Conservation (phyloP, 345 rosid species). For the Eucalyptus sideroxylon region DNA sequence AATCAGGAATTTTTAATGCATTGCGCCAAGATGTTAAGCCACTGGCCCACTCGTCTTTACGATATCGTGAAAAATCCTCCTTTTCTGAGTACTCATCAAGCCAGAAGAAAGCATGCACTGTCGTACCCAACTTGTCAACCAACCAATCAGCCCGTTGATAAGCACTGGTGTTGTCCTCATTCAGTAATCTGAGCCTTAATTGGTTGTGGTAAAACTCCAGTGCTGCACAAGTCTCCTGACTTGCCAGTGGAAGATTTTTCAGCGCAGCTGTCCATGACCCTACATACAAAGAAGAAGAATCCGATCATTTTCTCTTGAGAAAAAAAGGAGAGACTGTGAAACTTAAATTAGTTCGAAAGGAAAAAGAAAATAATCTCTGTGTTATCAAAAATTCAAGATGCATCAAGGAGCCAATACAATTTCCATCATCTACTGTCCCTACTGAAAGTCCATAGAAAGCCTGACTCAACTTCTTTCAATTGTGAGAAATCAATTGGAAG, state of each 20-base stretch:
- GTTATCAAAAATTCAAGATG: not conserved
- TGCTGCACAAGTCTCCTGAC: constrained; percentile 78
- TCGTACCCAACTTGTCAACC: constrained; percentile 82
- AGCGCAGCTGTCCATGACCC: constrained; percentile 59
- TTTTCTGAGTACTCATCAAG: constrained; percentile 85
- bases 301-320: not conserved
- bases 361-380: not conserved
- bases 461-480: not conserved
- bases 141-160: constrained; percentile 91
- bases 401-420: not conserved
- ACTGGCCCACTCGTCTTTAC: constrained; percentile 85
- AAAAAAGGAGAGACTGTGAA: not conserved
- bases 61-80: constrained; percentile 64
- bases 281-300: not conserved
- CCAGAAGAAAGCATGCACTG: constrained; percentile 94
- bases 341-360: not conserved
- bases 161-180: constrained; percentile 50
- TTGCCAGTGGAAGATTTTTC: constrained; percentile 65
- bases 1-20: constrained; percentile 62
- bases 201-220: constrained; percentile 91
- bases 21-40: constrained; percentile 81
- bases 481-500: not conserved
- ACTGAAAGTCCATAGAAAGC: not conserved
- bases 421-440: not conserved
- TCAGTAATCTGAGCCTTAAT: constrained; percentile 63